phyloP scores from a whole-genome alignment of 345 rosid species.

The Aquilaria sinensis region DNA sequence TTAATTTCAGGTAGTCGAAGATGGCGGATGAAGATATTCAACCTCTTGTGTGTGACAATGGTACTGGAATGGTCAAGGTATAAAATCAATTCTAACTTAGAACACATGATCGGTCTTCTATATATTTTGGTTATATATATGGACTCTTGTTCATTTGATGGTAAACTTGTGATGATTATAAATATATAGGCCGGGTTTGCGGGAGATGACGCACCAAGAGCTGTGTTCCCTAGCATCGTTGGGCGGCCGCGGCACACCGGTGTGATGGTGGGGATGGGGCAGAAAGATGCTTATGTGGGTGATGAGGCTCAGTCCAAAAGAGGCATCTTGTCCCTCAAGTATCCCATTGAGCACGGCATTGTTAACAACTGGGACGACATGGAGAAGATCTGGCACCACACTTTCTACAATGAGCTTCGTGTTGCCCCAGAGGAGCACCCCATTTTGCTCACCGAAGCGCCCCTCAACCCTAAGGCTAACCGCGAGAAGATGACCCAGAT shows the following conservation, averaged over 20 bases:
- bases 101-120: too few relatives aligned
- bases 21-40: too few relatives aligned
- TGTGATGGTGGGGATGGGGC: slow-evolving; percentile 41
- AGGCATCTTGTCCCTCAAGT: slow-evolving; percentile 40
- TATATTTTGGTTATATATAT: too few relatives aligned
- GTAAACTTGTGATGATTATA: too few relatives aligned
- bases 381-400: too few relatives aligned
- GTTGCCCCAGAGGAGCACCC: slow-evolving; percentile 49
- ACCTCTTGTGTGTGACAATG: too few relatives aligned
- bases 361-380: slow-evolving; percentile 43
- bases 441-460: slow-evolving; percentile 38
- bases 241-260: slow-evolving; percentile 26
- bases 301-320: slow-evolving; percentile 44
- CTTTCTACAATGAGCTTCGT: slow-evolving; percentile 23
- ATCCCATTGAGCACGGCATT: slow-evolving; percentile 44
- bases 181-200: slow-evolving; percentile 39
- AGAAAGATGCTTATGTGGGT: slow-evolving; percentile 2
- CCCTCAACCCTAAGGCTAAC: slow-evolving; percentile 26
- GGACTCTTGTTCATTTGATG: too few relatives aligned
- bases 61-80: too few relatives aligned
- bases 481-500: slow-evolving; percentile 7
- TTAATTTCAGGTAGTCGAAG: too few relatives aligned
- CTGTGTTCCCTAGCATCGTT: slow-evolving; percentile 43
- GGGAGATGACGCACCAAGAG: slow-evolving; percentile 49
- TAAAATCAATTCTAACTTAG: too few relatives aligned